Base-by-base conservation (phyloP, 164 flowering plant species). In the Brasenia schreberi region DNA sequence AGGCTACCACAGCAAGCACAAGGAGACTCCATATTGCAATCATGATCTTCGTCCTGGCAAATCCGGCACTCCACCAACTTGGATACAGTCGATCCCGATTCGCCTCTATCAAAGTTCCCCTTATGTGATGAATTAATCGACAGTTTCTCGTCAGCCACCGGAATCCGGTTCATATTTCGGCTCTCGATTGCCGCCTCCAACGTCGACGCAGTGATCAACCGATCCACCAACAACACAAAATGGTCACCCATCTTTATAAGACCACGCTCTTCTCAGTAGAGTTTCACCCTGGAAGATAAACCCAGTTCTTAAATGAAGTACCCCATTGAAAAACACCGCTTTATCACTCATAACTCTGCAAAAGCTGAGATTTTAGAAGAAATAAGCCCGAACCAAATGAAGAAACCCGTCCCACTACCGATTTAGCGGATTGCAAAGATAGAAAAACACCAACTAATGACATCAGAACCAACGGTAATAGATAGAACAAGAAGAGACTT, bases 1-100 rank as follows among this genome's bases (percentile, higher is more conserved):
- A 92, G 82, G 86, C 87, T 92, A 53, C 97, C 97, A 69, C 88
- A 72, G 69, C 98, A 89, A 63, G 89, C 79, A 67, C 98, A 89
- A 4, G 96, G 98, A 7, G 78, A 73, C 76, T 92, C 98, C 96
- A 87, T 86, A 63, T 83, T 88, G 3, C 79, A 72, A 56, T 80
- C 84, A 27, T 81, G 78, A 70, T 92, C 98, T 72, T 89, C 98
- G 33, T 92, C 98, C 60, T 89, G 98, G 76, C 96, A 92, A 69
- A 92, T 92, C 73, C 88, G 82, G 77, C 98, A 92, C 69, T 87
- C 78, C n/a, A 70, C 89, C 69, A 81, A 62, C 66, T 78, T 80
- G 56, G 56, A 14, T 14, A 49, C 56, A 9, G 56, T 14, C 10
- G 56, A 49, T 9, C 12, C 23, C 9, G 63, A 11, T 10, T 18